Evolutionary conservation across 495 filamentous ascomycete genomes (phyloP).

Genomic region (Xylaria bambusicola): DNA sequence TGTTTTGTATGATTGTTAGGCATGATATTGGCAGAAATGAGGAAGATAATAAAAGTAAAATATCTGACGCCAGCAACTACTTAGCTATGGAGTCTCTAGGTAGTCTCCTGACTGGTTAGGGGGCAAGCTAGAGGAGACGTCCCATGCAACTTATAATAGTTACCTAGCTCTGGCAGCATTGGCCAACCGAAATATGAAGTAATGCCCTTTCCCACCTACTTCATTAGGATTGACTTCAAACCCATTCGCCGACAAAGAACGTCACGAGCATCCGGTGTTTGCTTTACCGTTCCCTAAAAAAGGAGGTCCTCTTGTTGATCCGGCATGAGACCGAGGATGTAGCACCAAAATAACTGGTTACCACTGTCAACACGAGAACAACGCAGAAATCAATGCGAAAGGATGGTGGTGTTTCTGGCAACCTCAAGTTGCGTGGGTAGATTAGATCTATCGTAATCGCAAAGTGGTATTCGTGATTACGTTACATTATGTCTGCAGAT

Average conservation of each 20-base stretch:
- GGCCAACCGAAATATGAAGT: no score
- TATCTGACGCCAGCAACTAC: slow-evolving; percentile 1
- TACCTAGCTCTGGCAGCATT: background rate
- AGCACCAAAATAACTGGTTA: no score
- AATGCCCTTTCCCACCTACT: slow-evolving; percentile 2
- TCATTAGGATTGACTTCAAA: background rate
- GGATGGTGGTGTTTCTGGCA: no score
- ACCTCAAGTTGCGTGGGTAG: no score
- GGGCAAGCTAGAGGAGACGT: background rate
- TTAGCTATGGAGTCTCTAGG: background rate
- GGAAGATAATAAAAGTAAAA: background rate
- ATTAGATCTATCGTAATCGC: no score
- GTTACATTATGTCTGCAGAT: no score
- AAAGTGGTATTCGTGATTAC: no score
- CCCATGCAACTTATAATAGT: background rate
- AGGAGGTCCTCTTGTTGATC: slow-evolving; percentile 3
- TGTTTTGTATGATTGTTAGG: background rate
- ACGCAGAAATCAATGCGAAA: background rate
- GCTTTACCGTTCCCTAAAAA: background rate
- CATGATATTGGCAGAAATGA: no score
- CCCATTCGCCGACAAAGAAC: no score
- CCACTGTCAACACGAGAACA: slow-evolving; percentile 5
- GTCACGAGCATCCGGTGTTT: background rate
- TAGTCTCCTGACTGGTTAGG: background rate
- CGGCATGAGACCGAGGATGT: slow-evolving; percentile 7